phyloP scores from a whole-genome alignment of 2,329 filamentous ascomycete genomes.

The Colletotrichum scovillei region DNA sequence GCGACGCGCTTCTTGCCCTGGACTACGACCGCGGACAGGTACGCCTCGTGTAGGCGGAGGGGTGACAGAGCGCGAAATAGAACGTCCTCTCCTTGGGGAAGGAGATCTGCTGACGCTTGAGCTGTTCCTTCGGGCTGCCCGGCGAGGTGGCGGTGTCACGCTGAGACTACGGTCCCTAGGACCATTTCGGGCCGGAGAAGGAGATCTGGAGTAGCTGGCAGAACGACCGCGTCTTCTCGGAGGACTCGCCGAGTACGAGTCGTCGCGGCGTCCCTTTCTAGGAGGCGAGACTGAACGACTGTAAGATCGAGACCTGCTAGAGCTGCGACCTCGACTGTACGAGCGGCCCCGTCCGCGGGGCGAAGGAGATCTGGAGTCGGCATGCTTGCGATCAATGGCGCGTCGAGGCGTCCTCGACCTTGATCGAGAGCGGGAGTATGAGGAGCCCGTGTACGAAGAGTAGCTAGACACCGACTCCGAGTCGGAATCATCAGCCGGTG shows the following conservation, averaged over 20 bases:
- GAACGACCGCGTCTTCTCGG: slow-evolving; percentile 41
- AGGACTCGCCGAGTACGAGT: slow-evolving; percentile 46
- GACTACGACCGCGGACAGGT: slow-evolving; percentile 23
- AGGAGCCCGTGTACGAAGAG: slow-evolving; percentile 76
- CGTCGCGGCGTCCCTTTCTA: slow-evolving; percentile 29
- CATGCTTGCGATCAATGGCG: slow-evolving; percentile 49
- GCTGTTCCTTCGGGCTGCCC: slow-evolving; percentile 46
- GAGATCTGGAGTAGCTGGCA: slow-evolving; percentile 42
- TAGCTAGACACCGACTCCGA: slow-evolving; percentile 83
- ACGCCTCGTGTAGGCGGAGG: slow-evolving; percentile 20
- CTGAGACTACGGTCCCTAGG: slow-evolving; percentile 32
- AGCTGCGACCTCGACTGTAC: slow-evolving; percentile 44
- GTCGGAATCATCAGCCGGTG: slow-evolving; percentile 70
- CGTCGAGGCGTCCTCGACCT: slow-evolving; percentile 55
- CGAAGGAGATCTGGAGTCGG: slow-evolving; percentile 47
- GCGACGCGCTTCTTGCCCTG: slow-evolving; percentile 29
- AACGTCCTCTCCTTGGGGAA: slow-evolving; percentile 38
- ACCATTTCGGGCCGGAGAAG: slow-evolving; percentile 44
- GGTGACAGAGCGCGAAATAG: slow-evolving; percentile 40
- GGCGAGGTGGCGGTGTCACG: slow-evolving; percentile 23
- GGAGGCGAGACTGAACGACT: slow-evolving; percentile 37
- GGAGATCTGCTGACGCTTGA: slow-evolving; percentile 46
- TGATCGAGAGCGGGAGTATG: slow-evolving; percentile 66
- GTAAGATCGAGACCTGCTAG: slow-evolving; percentile 52
- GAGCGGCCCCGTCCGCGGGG: slow-evolving; percentile 44